Percentiles rank a stretch among this genome's conserved stretches.
Conservation (phyloP, 768 basidiomycete genomes). For the Panaeolus papilionaceus region DNA sequence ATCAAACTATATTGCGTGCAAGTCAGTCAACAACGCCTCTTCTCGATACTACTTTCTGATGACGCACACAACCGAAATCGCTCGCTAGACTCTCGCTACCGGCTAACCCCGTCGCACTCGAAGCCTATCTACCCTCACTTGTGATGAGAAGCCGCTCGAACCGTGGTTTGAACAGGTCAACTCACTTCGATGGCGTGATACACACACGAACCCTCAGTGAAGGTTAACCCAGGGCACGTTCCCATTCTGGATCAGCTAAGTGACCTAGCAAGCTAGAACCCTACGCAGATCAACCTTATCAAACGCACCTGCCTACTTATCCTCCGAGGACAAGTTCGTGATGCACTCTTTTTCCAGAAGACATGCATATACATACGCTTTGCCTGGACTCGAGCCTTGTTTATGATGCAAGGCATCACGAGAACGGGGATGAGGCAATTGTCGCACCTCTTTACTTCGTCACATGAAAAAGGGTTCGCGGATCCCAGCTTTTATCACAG, state of each 20-base stretch:
- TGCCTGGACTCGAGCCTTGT: background rate
- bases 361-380: background rate
- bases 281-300: background rate
- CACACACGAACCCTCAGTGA: background rate
- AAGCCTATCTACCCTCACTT: background rate
- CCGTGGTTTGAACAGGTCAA: background rate
- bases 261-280: background rate
- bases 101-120: background rate
- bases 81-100: background rate
- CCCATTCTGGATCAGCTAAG: background rate
- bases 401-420: background rate
- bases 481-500: constrained; percentile 6
- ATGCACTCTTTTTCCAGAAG: background rate
- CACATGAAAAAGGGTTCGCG: constrained; percentile 15
- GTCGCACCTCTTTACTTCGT: background rate
- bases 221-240: background rate
- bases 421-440: background rate
- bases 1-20: no score
- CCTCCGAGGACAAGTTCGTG: background rate
- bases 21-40: no score
- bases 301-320: background rate
- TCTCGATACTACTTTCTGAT: background rate
- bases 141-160: background rate
- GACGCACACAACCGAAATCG: background rate
- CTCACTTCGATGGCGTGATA: background rate